Evolutionary conservation across 345 rosid species (phyloP), one percentile per base, ranked within the genome.

Genomic region (Gossypium thurberi): DNA sequence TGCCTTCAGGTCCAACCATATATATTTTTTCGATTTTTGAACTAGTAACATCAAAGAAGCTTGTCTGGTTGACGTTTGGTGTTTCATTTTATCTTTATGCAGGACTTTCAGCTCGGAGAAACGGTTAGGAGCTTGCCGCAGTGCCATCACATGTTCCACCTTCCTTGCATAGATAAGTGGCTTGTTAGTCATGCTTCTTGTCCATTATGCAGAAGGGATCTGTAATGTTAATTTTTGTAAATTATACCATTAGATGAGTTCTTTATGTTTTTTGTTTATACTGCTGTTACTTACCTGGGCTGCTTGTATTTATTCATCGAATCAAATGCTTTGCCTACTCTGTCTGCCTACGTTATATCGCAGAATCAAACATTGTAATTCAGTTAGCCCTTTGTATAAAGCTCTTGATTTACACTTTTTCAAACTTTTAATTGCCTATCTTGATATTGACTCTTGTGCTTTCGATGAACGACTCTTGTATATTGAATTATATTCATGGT

Each of bases 101-200:
- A 96, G 99, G 99, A 96, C 82, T 90, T 96, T 81, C 93, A 90
- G 83, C 85, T 91, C 2, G 90, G 95, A 17, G 98, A 96, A 83
- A 96, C 89, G 0, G 93, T 86, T 42, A 89, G 99, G 81, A 85
- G 96, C 75, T 84, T 96, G 87, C 99, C 98, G 48, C 94, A 96
- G 57, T 96, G 98, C 77, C 94, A 93, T 78, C 99, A 90, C 89
- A 83, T 87, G 96, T 96, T 96, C 84, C 99, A 96, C 83, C 85
- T 90, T 59, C 95, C 94, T 0, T 91, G 99, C 93, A 96, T 93
- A 65, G 99, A 96, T 81, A 87, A 90, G 76, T 96, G 99, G 99
- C 97, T 96, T 53, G 83, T 78, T 25, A 81, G 75, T 75, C 97
- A 93, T 70, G 97, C 88, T n/a, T 96, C 99, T 55, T 93, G 98